Conservation (phyloP, 2,329 filamentous ascomycete genomes). For the Venturiaceae sp. region DNA sequence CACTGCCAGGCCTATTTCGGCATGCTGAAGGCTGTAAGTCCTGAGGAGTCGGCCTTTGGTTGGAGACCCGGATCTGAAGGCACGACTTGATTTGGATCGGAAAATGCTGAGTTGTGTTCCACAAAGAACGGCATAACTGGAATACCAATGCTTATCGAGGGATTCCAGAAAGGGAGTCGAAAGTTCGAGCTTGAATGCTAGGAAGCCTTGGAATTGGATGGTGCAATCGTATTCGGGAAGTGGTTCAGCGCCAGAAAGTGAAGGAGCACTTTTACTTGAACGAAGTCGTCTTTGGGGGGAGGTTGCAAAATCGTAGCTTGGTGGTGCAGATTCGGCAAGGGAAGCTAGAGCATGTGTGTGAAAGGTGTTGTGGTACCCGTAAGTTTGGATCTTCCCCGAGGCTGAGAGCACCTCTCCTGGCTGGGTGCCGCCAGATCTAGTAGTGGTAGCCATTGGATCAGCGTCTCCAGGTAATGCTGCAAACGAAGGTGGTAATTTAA, state of each 20-base stretch:
- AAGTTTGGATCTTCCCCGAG: conserved; percentile 13
- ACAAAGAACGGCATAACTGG: conserved; percentile 52
- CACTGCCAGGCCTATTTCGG: conserved; percentile 63
- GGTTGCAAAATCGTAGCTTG: conserved; percentile 21
- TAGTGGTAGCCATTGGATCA: background rate
- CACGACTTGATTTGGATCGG: conserved; percentile 41
- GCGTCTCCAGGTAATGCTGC: background rate
- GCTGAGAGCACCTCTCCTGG: background rate
- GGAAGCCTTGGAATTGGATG: conserved; percentile 19
- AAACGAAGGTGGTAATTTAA: background rate
- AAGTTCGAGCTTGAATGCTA: conserved; percentile 55
- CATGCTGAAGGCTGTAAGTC: conserved; percentile 64
- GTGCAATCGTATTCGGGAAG: conserved; percentile 25
- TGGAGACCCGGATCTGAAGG: conserved; percentile 13
- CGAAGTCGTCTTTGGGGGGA: conserved; percentile 13
- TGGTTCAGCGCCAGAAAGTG: conserved; percentile 13
- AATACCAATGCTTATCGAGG: conserved; percentile 54
- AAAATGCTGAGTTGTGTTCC: conserved; percentile 61
- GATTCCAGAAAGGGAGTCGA: conserved; percentile 52
- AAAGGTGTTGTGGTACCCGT: conserved; percentile 33
- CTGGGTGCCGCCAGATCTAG: background rate
- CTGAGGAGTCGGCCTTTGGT: conserved; percentile 51
- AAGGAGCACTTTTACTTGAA: conserved; percentile 16
- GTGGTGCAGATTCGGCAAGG: conserved; percentile 17
- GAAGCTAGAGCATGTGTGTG: conserved; percentile 23